Evolutionary conservation across 2,329 filamentous ascomycete genomes (phyloP).

Genomic region (Coniosporium tulheliwenetii): DNA sequence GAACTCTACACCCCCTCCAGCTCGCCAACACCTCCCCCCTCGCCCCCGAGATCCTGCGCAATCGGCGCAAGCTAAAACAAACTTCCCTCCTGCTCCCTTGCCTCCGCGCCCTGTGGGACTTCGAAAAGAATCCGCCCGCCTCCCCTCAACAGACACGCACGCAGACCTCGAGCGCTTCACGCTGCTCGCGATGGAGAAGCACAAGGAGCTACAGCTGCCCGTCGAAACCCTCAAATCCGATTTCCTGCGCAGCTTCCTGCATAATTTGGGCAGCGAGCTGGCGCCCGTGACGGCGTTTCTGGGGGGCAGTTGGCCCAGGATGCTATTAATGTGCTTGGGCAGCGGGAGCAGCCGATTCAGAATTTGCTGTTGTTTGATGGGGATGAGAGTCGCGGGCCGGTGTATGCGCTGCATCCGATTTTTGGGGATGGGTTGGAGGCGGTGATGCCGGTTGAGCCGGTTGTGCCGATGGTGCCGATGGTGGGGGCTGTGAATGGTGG

Average conservation of each 20-base stretch:
- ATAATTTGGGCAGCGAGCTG: conserved; percentile 72
- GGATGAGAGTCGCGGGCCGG: conserved; percentile 57
- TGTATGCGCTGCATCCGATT: conserved; percentile 68
- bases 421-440: conserved; percentile 15
- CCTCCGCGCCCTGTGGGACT: conserved; percentile 81
- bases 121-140: conserved; percentile 33
- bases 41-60: conserved; percentile 49
- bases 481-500: background rate
- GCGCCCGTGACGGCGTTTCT: conserved; percentile 78
- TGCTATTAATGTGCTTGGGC: conserved; percentile 87
- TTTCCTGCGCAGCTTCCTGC: conserved; percentile 69
- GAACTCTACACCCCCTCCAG: conserved; percentile 82
- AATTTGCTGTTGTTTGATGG: conserved; percentile 91
- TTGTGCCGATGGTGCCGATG: background rate
- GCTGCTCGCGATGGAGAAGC: conserved; percentile 58
- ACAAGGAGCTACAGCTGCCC: conserved; percentile 44
- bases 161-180: conserved; percentile 66
- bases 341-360: conserved; percentile 86
- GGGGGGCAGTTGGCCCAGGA: conserved; percentile 89
- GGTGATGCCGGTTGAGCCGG: background rate
- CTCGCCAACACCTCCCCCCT: conserved; percentile 71
- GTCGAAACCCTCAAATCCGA: conserved; percentile 31
- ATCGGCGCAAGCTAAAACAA: conserved; percentile 50
- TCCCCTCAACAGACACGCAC: conserved; percentile 33
- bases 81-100: conserved; percentile 79